phyloP scores from a whole-genome alignment of 345 rosid species.

The Odontarrhena argentea region DNA sequence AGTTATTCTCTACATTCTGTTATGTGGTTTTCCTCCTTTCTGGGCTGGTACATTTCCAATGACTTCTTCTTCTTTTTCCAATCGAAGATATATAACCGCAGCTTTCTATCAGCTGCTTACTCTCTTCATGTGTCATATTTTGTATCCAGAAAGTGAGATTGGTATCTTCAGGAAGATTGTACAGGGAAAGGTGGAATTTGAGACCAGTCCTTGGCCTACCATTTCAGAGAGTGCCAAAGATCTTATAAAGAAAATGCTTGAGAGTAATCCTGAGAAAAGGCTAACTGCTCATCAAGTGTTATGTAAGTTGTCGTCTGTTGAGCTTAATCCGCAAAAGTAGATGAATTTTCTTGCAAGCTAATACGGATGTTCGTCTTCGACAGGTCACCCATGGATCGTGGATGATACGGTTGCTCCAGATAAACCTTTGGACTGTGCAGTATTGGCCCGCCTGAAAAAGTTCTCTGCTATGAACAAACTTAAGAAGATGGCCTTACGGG shows the following conservation, averaged over 20 bases:
- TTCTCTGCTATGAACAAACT: constrained; percentile 88
- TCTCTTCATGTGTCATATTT: constrained; percentile 25
- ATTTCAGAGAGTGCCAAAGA: constrained; percentile 80
- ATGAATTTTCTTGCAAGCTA: neutral
- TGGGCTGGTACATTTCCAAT: constrained; percentile 64
- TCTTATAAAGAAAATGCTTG: constrained; percentile 71
- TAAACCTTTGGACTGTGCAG: constrained; percentile 78
- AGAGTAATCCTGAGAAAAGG: constrained; percentile 59
- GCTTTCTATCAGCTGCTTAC: constrained; percentile 11
- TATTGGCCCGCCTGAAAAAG: constrained; percentile 66
- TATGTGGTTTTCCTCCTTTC: constrained; percentile 81
- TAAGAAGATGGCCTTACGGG: constrained; percentile 83
- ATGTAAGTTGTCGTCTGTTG: constrained; percentile 49
- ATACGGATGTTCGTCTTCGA: constrained; percentile 5
- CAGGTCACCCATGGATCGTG: constrained; percentile 85
- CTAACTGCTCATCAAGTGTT: constrained; percentile 76
- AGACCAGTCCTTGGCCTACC: constrained; percentile 72
- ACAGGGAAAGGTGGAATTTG: constrained; percentile 65
- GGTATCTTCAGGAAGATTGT: constrained; percentile 79
- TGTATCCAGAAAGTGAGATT: constrained; percentile 59
- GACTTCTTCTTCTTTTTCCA: constrained; percentile 19
- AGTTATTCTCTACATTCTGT: constrained; percentile 66
- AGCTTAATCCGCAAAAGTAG: neutral
- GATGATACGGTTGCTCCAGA: constrained; percentile 83
- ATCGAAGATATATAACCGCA: neutral